Percentiles rank a stretch among this genome's conserved stretches.
phyloP scores from a whole-genome alignment of 1,284 basidiomycete species.

The Leccinum laetum region DNA sequence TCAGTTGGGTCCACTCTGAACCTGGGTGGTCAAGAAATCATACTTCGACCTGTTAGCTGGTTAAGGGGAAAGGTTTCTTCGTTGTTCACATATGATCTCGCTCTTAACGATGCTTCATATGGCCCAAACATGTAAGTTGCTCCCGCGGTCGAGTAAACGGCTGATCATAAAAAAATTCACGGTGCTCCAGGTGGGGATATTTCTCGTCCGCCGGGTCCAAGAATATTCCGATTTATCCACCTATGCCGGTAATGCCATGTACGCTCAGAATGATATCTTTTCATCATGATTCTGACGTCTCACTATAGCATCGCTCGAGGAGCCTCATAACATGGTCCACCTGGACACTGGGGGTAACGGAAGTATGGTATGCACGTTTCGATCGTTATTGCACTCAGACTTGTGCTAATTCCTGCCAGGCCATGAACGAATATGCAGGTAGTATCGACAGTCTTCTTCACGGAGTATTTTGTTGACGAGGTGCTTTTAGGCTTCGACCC shows the following conservation, averaged over 20 bases:
- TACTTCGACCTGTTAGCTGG: slow-evolving; percentile 3
- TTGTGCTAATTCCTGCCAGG: slow-evolving; percentile 2
- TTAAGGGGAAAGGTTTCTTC: slow-evolving; percentile 15
- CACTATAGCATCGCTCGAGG: slow-evolving; percentile 13
- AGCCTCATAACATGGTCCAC: slow-evolving; percentile 18
- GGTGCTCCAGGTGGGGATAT: slow-evolving; percentile 17
- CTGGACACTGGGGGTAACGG: slow-evolving; percentile 14
- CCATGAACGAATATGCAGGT: slow-evolving; percentile 19
- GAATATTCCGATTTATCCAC: neutral
- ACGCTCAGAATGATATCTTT: neutral
- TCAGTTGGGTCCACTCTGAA: neutral
- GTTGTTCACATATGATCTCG: slow-evolving; percentile 14
- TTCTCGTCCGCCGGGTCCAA: slow-evolving; percentile 5
- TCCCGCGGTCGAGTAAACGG: neutral
- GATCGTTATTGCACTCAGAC: neutral
- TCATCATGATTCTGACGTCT: neutral
- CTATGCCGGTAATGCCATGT: slow-evolving; percentile 13
- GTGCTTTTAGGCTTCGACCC: slow-evolving; percentile 13
- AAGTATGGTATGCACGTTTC: slow-evolving; percentile 11
- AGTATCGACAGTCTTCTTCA: neutral
- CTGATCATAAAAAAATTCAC: neutral
- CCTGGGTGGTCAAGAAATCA: no score
- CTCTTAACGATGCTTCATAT: slow-evolving; percentile 9
- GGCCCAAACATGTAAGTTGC: slow-evolving; percentile 18
- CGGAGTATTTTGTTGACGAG: neutral